Percentiles rank a stretch among this genome's conserved stretches.
phyloP scores from a whole-genome alignment of 345 rosid genomes.

The Citrus reticulata region DNA sequence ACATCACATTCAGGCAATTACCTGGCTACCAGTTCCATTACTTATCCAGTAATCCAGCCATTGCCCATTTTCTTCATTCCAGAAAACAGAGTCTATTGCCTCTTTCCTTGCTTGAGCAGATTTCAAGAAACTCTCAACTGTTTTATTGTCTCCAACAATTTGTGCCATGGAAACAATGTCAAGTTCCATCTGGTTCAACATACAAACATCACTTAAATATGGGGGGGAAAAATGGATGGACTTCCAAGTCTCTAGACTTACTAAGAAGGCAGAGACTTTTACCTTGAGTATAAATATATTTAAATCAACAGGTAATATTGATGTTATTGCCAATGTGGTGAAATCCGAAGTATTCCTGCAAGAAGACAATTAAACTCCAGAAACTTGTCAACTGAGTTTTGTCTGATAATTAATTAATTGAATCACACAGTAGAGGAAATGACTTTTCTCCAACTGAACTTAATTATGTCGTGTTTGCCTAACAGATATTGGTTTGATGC shows the following conservation, averaged over 20 bases:
- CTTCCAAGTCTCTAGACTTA: neutral
- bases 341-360: slow-evolving; percentile 58
- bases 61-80: slow-evolving; percentile 73
- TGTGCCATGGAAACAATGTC: slow-evolving; percentile 71
- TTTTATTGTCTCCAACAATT: slow-evolving; percentile 38
- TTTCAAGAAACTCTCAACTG: slow-evolving; percentile 39
- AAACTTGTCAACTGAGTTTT: neutral
- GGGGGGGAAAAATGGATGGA: neutral
- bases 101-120: slow-evolving; percentile 58
- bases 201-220: neutral
- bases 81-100: slow-evolving; percentile 58
- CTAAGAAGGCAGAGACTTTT: slow-evolving; percentile 1
- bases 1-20: neutral
- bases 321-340: slow-evolving; percentile 65
- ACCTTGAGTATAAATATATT: slow-evolving; percentile 75
- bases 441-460: neutral
- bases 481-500: neutral
- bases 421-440: neutral
- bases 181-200: slow-evolving; percentile 73
- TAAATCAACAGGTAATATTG: slow-evolving; percentile 80
- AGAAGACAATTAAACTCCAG: neutral
- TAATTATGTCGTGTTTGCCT: neutral
- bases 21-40: slow-evolving; percentile 24
- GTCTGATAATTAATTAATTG: neutral
- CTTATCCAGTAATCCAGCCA: slow-evolving; percentile 88